Conservation (phyloP, 176 grass and related monocot genomes). For the Puccinellia tenuiflora region DNA sequence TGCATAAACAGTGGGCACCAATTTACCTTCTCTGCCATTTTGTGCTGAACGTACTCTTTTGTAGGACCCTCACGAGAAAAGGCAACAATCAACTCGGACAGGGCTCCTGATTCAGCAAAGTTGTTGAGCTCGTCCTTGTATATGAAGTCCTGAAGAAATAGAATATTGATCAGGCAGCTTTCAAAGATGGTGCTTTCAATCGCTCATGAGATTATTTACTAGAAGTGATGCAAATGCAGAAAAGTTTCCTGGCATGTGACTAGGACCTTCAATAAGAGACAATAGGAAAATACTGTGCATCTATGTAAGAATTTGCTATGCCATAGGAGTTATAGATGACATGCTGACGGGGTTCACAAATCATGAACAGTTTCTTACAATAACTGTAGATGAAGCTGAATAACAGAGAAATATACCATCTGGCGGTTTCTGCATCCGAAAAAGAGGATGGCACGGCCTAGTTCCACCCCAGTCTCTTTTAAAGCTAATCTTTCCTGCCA, state of each 20-base stretch:
- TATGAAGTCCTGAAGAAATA: conserved; percentile 75
- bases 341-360: background rate
- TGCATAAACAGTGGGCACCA: background rate
- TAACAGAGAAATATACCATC: conserved; percentile 52
- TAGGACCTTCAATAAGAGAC: background rate
- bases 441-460: conserved; percentile 72
- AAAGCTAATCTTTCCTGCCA: conserved; percentile 78
- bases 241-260: background rate
- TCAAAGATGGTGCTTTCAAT: background rate
- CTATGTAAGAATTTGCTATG: background rate
- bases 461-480: conserved; percentile 53
- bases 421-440: conserved; percentile 96
- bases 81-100: conserved; percentile 73
- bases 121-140: conserved; percentile 82
- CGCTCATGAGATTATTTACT: background rate
- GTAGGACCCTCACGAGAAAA: conserved; percentile 90
- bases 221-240: conserved; percentile 5
- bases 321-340: background rate
- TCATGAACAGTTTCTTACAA: background rate
- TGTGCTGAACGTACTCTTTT: conserved; percentile 95
- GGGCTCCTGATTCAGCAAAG: conserved; percentile 52
- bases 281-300: background rate
- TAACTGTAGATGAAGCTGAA: background rate
- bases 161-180: background rate
- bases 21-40: conserved; percentile 81